A percentile compares a stretch with the other conserved stretches of the same genome.
These are phyloP conservation scores for Neoboletus brunneissimus DNA, from an alignment of 768 basidiomycete genomes.

Conservation along the genomic window DNA sequence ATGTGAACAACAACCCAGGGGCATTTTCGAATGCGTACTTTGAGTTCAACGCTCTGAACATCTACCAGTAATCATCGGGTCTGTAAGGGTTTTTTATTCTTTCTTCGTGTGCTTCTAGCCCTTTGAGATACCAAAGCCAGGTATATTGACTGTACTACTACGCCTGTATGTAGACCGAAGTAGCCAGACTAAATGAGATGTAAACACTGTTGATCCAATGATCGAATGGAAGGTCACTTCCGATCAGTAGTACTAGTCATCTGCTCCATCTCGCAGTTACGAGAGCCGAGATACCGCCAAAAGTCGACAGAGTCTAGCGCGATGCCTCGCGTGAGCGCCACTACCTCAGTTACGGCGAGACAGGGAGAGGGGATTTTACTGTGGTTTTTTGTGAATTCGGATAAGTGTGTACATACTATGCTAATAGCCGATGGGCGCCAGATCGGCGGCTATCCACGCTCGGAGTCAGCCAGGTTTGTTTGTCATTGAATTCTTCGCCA, in stretches of 20 bases:
- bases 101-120: not conserved
- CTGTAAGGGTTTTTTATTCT: not conserved
- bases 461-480: too few relatives aligned
- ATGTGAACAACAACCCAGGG: constrained; percentile 39
- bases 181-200: not conserved
- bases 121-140: not conserved
- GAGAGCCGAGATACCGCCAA: not conserved
- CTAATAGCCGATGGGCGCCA: too few relatives aligned
- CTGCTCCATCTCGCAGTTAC: not conserved
- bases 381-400: too few relatives aligned
- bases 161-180: not conserved
- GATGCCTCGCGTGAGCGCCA: too few relatives aligned
- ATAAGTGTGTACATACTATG: too few relatives aligned
- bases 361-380: too few relatives aligned
- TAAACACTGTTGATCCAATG: not conserved
- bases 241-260: not conserved
- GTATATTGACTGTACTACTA: not conserved
- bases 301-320: not conserved
- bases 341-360: too few relatives aligned
- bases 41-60: constrained; percentile 22
- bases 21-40: constrained; percentile 22
- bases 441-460: too few relatives aligned
- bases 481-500: too few relatives aligned
- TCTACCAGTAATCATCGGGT: constrained; percentile 13
- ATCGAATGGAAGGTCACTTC: not conserved